These are phyloP conservation scores for Astragalus glycyphyllos DNA, from an alignment of 306 rosid genomes.

Conservation along the genomic window DNA sequence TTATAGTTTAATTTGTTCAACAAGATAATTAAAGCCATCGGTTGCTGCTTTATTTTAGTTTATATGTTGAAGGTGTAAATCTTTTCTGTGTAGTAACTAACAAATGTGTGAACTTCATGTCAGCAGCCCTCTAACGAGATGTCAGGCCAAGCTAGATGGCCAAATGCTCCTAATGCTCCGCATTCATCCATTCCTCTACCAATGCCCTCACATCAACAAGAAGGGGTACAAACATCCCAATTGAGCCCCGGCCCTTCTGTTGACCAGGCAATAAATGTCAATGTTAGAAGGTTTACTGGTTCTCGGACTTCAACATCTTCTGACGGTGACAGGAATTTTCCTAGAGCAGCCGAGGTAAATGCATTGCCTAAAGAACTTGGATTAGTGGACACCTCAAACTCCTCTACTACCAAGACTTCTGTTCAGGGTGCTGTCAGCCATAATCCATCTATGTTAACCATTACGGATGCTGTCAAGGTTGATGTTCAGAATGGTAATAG, in stretches of 20 bases:
- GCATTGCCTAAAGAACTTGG: constrained; percentile 84
- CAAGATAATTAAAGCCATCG: background rate
- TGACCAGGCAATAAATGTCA: constrained; percentile 59
- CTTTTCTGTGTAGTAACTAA: constrained; percentile 30
- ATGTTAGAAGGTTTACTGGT: constrained; percentile 58
- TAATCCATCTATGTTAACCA: constrained; percentile 49
- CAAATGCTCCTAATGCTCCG: constrained; percentile 68
- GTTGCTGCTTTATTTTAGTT: background rate
- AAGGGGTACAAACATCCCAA: constrained; percentile 61
- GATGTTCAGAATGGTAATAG: constrained; percentile 55
- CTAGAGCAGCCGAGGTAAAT: constrained; percentile 59
- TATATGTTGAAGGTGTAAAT: constrained; percentile 13
- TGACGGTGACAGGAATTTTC: constrained; percentile 62
- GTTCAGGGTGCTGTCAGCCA: constrained; percentile 45
- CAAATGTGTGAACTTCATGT: constrained; percentile 37
- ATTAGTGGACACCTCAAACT: constrained; percentile 60
- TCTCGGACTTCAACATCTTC: constrained; percentile 62
- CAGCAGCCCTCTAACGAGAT: constrained; percentile 93
- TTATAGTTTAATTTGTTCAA: background rate
- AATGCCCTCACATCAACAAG: constrained; percentile 77
- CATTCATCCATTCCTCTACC: constrained; percentile 69
- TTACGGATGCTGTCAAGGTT: constrained; percentile 52
- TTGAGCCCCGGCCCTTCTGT: constrained; percentile 62
- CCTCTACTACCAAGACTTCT: constrained; percentile 56
- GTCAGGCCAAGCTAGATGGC: constrained; percentile 87